A percentile compares a stretch with the other conserved stretches of the same genome.
Evolutionary conservation across 208 protist species (phyloP).

Genomic region (Leishmania gerbilli): DNA sequence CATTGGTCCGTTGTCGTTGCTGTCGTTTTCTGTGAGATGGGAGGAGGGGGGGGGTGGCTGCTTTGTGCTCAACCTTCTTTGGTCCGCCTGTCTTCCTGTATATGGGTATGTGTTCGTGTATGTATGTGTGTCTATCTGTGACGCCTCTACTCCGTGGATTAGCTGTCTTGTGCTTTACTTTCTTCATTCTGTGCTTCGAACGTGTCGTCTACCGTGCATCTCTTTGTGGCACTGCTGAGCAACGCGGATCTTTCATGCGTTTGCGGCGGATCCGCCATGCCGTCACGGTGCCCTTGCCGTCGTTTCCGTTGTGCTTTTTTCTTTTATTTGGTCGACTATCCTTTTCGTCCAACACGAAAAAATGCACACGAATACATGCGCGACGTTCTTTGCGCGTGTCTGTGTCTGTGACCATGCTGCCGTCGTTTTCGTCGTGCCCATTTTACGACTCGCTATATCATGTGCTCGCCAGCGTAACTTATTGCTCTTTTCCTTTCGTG

Average conservation of each 20-base stretch:
- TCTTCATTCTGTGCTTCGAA: neutral
- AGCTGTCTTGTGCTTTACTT: neutral
- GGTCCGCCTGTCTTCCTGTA: constrained; percentile 10
- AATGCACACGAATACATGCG: neutral
- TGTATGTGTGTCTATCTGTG: neutral
- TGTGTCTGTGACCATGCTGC: neutral
- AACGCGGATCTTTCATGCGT: neutral
- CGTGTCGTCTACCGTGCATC: neutral
- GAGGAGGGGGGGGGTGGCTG: neutral
- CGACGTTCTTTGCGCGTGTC: neutral
- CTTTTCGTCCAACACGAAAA: neutral
- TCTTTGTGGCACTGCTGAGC: neutral
- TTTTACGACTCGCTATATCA: constrained; percentile 16
- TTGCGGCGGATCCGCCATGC: neutral
- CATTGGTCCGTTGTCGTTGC: neutral
- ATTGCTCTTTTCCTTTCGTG: neutral
- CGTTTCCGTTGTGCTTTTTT: neutral
- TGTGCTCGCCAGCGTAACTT: neutral
- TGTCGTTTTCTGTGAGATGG: neutral
- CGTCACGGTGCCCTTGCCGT: neutral
- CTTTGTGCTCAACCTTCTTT: neutral
- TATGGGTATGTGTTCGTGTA: neutral
- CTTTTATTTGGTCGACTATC: neutral
- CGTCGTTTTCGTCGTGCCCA: constrained; percentile 13
- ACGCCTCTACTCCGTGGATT: neutral